phyloP scores from a whole-genome alignment of 805 yeast genomes.

The Pichia phayaonensis region DNA sequence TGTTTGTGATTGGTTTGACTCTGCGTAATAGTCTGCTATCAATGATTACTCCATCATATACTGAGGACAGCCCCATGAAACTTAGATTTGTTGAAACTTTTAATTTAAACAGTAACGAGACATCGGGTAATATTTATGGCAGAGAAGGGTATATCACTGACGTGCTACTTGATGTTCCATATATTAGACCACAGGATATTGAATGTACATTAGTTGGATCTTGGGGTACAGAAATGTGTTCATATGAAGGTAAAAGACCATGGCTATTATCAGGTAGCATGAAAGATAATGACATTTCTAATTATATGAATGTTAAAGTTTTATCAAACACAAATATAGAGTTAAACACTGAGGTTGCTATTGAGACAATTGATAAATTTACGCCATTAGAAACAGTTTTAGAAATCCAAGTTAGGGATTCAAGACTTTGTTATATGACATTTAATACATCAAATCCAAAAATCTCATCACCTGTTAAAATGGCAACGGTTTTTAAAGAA shows the following conservation, averaged over 20 bases:
- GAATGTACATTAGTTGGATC: constrained; percentile 31
- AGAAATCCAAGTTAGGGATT: constrained; percentile 47
- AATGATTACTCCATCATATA: constrained; percentile 48
- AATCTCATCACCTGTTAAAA: constrained; percentile 53
- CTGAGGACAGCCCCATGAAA: constrained; percentile 57
- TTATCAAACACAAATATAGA: constrained; percentile 38
- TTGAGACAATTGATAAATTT: constrained; percentile 30
- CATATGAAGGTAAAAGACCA: constrained; percentile 43
- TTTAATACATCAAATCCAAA: constrained; percentile 42
- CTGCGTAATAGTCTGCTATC: constrained; percentile 33
- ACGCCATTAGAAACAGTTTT: constrained; percentile 62
- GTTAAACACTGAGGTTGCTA: neutral
- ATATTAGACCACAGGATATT: constrained; percentile 26
- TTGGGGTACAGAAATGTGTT: constrained; percentile 45
- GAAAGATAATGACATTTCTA: constrained; percentile 29
- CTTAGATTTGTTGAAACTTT: constrained; percentile 60
- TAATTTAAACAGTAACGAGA: constrained; percentile 31
- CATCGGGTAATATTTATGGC: constrained; percentile 28
- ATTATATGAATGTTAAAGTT: constrained; percentile 44
- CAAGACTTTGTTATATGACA: constrained; percentile 54
- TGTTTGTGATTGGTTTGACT: constrained; percentile 34
- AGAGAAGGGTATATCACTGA: constrained; percentile 40
- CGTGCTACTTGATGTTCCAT: constrained; percentile 56
- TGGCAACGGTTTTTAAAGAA: constrained; percentile 43
- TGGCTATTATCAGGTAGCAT: constrained; percentile 35